phyloP scores from a whole-genome alignment of 768 basidiomycete genomes.

The Macrocybe gigantea region DNA sequence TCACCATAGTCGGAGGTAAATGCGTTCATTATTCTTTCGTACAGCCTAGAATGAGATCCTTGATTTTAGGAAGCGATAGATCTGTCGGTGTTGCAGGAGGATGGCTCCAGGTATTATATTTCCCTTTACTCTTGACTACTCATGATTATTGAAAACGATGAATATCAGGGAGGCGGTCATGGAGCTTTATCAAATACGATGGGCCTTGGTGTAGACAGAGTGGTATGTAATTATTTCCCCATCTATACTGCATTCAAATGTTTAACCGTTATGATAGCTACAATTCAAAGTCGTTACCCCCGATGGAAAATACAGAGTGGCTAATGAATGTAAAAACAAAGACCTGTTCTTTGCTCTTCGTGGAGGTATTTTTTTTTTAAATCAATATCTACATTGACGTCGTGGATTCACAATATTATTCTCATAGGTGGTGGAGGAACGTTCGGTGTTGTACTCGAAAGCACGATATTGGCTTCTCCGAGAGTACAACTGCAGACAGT shows the following conservation, averaged over 20 bases:
- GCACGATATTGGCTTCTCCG: conserved; percentile 32
- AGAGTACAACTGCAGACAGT: conserved; percentile 28
- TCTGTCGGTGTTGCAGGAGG: conserved; percentile 37
- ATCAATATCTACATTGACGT: neutral
- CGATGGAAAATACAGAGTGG: conserved; percentile 38
- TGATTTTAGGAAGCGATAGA: conserved; percentile 25
- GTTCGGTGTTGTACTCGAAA: conserved; percentile 36
- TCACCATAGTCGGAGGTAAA: conserved; percentile 39
- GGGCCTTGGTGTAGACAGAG: conserved; percentile 42
- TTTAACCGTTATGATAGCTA: conserved; percentile 19
- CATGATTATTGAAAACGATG: neutral
- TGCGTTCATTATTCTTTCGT: neutral
- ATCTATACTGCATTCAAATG: neutral
- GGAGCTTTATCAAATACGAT: conserved; percentile 35
- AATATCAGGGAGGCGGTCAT: conserved; percentile 35
- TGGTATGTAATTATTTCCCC: conserved; percentile 20
- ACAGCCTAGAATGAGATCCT: neutral
- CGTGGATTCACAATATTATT: neutral
- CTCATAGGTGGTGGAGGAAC: conserved; percentile 37
- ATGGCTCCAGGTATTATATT: conserved; percentile 27
- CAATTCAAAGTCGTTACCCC: conserved; percentile 51
- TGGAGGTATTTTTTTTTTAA: conserved; percentile 23
- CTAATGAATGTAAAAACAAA: conserved; percentile 41
- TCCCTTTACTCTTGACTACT: neutral
- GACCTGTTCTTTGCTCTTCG: conserved; percentile 53